Evolutionary conservation across 73 alveolate genomes (phyloP).

Genomic region (Breviolum minutum): DNA sequence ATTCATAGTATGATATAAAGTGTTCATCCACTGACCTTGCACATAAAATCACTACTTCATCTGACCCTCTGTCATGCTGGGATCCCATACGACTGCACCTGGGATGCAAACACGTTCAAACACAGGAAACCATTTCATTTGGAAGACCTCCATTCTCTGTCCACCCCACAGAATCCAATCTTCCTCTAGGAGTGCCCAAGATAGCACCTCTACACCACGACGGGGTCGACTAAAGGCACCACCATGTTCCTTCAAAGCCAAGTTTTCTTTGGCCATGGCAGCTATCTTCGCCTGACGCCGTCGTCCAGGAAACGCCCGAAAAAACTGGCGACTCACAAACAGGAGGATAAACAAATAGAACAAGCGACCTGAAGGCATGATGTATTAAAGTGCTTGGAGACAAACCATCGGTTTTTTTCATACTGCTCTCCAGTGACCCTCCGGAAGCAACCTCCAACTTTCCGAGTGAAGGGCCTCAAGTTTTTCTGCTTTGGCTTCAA

Average conservation of each 20-base stretch:
- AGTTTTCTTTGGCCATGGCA: neutral
- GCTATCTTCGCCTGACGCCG: neutral
- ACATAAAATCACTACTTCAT: too few relatives aligned
- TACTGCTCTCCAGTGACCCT: neutral
- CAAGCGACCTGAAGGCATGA: too few relatives aligned
- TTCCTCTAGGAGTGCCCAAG: neutral
- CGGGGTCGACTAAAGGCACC: neutral
- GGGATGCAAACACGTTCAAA: neutral
- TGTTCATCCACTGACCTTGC: too few relatives aligned
- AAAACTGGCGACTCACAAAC: neutral
- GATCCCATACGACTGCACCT: neutral
- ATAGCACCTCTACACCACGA: conserved; percentile 4
- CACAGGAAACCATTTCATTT: neutral
- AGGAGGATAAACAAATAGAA: too few relatives aligned
- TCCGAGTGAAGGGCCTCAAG: neutral
- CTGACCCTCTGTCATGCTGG: neutral
- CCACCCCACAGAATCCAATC: neutral
- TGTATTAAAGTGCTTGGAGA: too few relatives aligned
- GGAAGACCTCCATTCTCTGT: neutral
- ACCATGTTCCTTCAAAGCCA: neutral
- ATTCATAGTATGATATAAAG: too few relatives aligned
- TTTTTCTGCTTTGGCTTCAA: conserved; percentile 1
- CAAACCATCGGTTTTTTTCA: too few relatives aligned
- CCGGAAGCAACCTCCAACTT: neutral
- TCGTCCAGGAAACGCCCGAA: neutral